A percentile compares a stretch with the other conserved stretches of the same genome.
phyloP scores from a whole-genome alignment of 2,329 filamentous ascomycete genomes.

The Claviceps monticola region DNA sequence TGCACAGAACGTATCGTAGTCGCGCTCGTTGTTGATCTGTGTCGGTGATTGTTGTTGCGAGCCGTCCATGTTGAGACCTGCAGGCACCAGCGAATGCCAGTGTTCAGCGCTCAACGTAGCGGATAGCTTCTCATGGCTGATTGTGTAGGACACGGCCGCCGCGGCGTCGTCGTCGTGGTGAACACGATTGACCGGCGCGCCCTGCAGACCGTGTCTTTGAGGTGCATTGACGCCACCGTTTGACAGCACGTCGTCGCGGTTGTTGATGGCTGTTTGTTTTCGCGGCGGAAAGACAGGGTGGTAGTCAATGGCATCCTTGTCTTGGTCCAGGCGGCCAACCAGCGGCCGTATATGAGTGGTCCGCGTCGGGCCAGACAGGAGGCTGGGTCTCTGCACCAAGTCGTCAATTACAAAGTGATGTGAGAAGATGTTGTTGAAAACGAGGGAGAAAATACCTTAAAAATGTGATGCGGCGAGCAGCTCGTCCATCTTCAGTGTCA shows the following conservation, averaged over 20 bases:
- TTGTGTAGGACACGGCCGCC: not conserved
- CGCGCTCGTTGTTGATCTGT: slow-evolving; percentile 41
- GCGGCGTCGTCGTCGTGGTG: not conserved
- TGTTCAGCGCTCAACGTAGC: not conserved
- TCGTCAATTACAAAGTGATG: not conserved
- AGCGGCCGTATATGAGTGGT: slow-evolving; percentile 1
- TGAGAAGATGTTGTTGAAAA: not conserved
- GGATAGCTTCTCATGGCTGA: slow-evolving; percentile 9
- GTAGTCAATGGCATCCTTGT: slow-evolving; percentile 3
- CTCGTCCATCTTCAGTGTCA: slow-evolving; percentile 4
- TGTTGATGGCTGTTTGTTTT: slow-evolving; percentile 3
- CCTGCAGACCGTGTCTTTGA: not conserved
- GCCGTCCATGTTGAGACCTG: slow-evolving; percentile 22
- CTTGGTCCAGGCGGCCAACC: not conserved
- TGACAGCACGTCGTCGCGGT: slow-evolving; percentile 2
- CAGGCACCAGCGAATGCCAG: not conserved
- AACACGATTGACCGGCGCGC: slow-evolving; percentile 1
- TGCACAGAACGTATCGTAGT: slow-evolving; percentile 34
- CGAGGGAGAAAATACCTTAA: not conserved
- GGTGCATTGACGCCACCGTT: not conserved
- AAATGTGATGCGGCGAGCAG: not conserved
- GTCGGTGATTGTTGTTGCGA: slow-evolving; percentile 40
- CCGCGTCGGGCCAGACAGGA: not conserved
- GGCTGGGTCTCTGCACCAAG: not conserved
- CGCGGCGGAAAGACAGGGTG: not conserved